phyloP scores from a whole-genome alignment of 2,329 filamentous ascomycete species.

The Xylariales sp. region DNA sequence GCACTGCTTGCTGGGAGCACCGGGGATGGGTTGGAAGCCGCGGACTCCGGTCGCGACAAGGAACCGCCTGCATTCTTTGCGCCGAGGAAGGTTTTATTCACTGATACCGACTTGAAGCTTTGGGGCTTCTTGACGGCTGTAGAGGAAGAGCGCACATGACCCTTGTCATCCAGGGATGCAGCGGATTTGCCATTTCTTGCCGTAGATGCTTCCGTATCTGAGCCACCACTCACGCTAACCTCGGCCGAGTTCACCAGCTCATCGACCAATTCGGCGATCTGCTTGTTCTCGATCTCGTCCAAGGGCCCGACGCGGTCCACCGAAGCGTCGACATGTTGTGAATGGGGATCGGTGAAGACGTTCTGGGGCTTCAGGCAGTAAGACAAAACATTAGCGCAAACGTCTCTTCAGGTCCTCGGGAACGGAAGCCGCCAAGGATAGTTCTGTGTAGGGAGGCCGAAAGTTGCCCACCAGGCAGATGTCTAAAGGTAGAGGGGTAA shows the following conservation, averaged over 20 bases:
- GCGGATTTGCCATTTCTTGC: slow-evolving; percentile 45
- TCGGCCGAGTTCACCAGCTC: slow-evolving; percentile 58
- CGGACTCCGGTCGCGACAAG: slow-evolving; percentile 45
- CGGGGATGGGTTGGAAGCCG: slow-evolving; percentile 34
- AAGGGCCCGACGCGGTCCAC: slow-evolving; percentile 45
- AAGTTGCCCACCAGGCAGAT: not conserved
- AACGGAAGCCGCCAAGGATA: not conserved
- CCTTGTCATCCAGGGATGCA: slow-evolving; percentile 47
- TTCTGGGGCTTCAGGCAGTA: slow-evolving; percentile 23
- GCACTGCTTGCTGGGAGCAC: slow-evolving; percentile 41
- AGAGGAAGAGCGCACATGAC: slow-evolving; percentile 54
- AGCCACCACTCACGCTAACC: slow-evolving; percentile 68
- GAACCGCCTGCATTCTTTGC: slow-evolving; percentile 54
- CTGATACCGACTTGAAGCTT: slow-evolving; percentile 80
- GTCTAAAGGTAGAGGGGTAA: not conserved
- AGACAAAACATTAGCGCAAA: too few relatives aligned
- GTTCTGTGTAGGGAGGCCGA: not conserved
- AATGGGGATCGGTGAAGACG: slow-evolving; percentile 28
- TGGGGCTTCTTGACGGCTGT: slow-evolving; percentile 69
- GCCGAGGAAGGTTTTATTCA: slow-evolving; percentile 80
- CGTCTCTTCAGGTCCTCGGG: not conserved
- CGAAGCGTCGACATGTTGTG: slow-evolving; percentile 41
- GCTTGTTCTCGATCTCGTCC: slow-evolving; percentile 54
- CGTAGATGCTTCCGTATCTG: slow-evolving; percentile 70
- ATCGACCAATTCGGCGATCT: slow-evolving; percentile 52